Evolutionary conservation across 2,329 filamentous ascomycete genomes (phyloP).

Genomic region (Trematosphaeria pertusa): DNA sequence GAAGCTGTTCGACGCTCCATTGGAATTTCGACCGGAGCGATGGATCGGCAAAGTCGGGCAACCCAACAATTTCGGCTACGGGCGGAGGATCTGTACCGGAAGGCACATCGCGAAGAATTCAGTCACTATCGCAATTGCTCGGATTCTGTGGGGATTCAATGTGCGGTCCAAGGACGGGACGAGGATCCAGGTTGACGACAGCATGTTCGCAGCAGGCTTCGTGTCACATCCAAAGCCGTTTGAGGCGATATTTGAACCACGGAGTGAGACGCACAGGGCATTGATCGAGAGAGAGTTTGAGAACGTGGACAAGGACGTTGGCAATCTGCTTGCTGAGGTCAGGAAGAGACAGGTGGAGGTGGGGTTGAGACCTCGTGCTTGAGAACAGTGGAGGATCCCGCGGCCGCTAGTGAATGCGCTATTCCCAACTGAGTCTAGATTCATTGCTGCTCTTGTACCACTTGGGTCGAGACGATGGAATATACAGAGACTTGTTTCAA

Average conservation of each 20-base stretch:
- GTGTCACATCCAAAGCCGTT: slow-evolving; percentile 32
- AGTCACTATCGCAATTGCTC: slow-evolving; percentile 57
- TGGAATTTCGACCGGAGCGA: slow-evolving; percentile 44
- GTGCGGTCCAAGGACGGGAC: slow-evolving; percentile 31
- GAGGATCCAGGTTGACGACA: slow-evolving; percentile 25
- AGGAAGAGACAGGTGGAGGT: slow-evolving; percentile 23
- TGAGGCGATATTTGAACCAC: slow-evolving; percentile 30
- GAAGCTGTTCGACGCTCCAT: slow-evolving; percentile 34
- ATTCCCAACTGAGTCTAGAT: too few relatives aligned
- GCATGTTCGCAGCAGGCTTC: slow-evolving; percentile 27
- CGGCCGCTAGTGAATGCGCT: too few relatives aligned
- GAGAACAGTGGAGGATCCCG: too few relatives aligned
- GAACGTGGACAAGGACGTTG: slow-evolving; percentile 11
- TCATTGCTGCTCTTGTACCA: too few relatives aligned
- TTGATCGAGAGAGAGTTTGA: slow-evolving; percentile 30
- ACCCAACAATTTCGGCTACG: slow-evolving; percentile 55
- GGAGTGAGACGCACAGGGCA: slow-evolving; percentile 22
- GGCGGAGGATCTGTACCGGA: slow-evolving; percentile 55
- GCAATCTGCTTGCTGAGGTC: slow-evolving; percentile 12
- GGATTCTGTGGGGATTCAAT: slow-evolving; percentile 61
- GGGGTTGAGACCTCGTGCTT: slow-evolving; percentile 15
- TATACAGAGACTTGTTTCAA: too few relatives aligned
- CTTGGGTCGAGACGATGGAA: too few relatives aligned
- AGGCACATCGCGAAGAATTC: slow-evolving; percentile 40
- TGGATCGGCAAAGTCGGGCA: slow-evolving; percentile 28